These are phyloP conservation scores for Rhododendron ovatum DNA, from an alignment of 148 eudicot species.

Conservation along the genomic window DNA sequence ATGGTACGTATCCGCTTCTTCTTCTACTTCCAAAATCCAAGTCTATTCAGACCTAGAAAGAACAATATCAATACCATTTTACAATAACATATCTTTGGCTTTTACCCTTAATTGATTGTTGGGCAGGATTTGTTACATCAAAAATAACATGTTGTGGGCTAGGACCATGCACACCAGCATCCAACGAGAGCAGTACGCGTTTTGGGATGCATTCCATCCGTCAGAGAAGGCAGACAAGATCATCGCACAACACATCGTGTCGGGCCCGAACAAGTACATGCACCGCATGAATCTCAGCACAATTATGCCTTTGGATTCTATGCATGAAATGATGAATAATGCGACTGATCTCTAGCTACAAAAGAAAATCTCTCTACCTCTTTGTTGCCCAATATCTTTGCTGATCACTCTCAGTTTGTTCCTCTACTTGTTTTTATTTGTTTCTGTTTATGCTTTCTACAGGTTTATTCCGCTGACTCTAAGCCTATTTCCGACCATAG, in stretches of 20 bases:
- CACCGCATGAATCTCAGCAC: conserved; percentile 49
- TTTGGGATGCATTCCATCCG: conserved; percentile 52
- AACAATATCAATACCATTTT: too few species aligned
- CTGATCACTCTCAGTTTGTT: not conserved
- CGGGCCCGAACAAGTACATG: conserved; percentile 35
- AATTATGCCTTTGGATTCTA: conserved; percentile 40
- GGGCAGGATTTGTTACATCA: conserved; percentile 41
- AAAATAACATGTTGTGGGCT: conserved; percentile 51
- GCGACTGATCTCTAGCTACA: not conserved
- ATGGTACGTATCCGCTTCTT: conserved; percentile 16
- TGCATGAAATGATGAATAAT: not conserved
- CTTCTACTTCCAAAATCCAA: not conserved
- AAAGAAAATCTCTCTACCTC: not conserved
- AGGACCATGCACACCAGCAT: conserved; percentile 38
- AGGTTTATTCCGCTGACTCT: too few species aligned
- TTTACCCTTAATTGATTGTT: not conserved
- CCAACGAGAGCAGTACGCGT: conserved; percentile 35
- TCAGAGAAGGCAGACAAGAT: conserved; percentile 44
- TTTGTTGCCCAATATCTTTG: not conserved
- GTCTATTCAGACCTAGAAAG: not conserved
- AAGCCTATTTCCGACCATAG: too few species aligned
- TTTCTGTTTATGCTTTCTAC: not conserved
- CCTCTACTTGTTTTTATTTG: not conserved
- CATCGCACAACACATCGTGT: conserved; percentile 32
- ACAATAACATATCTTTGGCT: too few species aligned